phyloP scores from a whole-genome alignment of 192 early-diverging fungal genomes.

The Diversispora eburnea region DNA sequence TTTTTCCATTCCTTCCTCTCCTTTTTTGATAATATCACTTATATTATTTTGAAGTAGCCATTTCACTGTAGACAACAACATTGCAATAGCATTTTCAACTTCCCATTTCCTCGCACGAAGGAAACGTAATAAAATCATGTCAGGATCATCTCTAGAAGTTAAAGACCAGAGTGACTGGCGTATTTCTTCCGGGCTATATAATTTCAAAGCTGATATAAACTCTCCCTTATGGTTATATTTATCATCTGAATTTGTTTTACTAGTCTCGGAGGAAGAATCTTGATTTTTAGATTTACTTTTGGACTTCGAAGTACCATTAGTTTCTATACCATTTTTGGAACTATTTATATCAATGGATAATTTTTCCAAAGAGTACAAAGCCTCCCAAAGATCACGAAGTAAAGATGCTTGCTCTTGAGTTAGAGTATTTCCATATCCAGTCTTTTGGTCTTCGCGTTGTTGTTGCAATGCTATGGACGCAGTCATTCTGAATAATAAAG shows the following conservation, averaged over 20 bases:
- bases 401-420: constrained; percentile 36
- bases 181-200: constrained; percentile 30
- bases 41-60: constrained; percentile 72
- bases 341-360: not conserved
- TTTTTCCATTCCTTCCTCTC: constrained; percentile 18
- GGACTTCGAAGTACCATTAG: too few relatives aligned
- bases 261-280: too few relatives aligned
- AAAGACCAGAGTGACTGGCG: constrained; percentile 55
- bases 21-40: constrained; percentile 33
- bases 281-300: not conserved
- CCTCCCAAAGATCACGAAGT: constrained; percentile 37
- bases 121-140: constrained; percentile 74
- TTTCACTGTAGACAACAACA: constrained; percentile 65
- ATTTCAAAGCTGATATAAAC: constrained; percentile 10
- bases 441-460: constrained; percentile 27
- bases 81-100: constrained; percentile 64
- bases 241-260: not conserved
- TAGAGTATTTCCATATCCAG: constrained; percentile 37
- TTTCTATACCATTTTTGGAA: not conserved
- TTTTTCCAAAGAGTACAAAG: not conserved
- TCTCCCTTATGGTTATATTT: constrained; percentile 22
- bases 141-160: constrained; percentile 60
- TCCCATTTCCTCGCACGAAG: constrained; percentile 90
- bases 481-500: not conserved
- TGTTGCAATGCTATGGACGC: constrained; percentile 18